Conservation (phyloP, 2,329 filamentous ascomycete genomes). For the Orbilia oligospora region DNA sequence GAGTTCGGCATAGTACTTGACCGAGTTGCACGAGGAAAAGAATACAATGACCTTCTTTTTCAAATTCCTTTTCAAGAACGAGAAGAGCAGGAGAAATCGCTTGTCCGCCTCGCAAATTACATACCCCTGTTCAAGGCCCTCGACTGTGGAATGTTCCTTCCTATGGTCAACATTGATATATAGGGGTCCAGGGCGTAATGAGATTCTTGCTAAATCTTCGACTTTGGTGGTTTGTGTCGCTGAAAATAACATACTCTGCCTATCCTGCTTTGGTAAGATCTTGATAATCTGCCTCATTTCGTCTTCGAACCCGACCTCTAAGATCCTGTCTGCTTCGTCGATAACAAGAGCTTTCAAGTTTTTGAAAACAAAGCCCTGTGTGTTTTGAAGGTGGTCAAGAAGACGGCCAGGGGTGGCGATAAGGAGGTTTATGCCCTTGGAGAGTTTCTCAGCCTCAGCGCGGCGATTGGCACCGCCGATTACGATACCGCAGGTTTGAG, state of each 20-base stretch:
- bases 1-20: conserved; percentile 95
- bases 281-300: conserved; percentile 98
- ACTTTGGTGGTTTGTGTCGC: conserved; percentile 99
- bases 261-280: conserved; percentile 82
- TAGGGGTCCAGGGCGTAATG: conserved; percentile 87
- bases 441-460: conserved; percentile 93
- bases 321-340: conserved; percentile 94
- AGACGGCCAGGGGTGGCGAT: conserved; percentile 94
- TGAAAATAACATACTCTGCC: conserved; percentile 93
- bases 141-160: conserved; percentile 91
- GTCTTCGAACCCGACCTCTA: conserved; percentile 98
- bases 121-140: conserved; percentile 95
- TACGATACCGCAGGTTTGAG: conserved; percentile 94
- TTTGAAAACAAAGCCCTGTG: conserved; percentile 89
- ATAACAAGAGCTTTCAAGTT: conserved; percentile 93
- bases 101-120: conserved; percentile 93
- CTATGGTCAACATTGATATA: conserved; percentile 97
- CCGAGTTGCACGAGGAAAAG: conserved; percentile 90
- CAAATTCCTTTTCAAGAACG: conserved; percentile 89
- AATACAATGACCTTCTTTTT: conserved; percentile 97
- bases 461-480: conserved; percentile 91
- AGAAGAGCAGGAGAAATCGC: conserved; percentile 92
- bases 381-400: conserved; percentile 94
- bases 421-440: conserved; percentile 92
- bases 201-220: conserved; percentile 94